Percentiles rank a stretch among this genome's conserved stretches.
phyloP scores from a whole-genome alignment of 2,329 filamentous ascomycete genomes.

The Pseudogymnoascus sp. region DNA sequence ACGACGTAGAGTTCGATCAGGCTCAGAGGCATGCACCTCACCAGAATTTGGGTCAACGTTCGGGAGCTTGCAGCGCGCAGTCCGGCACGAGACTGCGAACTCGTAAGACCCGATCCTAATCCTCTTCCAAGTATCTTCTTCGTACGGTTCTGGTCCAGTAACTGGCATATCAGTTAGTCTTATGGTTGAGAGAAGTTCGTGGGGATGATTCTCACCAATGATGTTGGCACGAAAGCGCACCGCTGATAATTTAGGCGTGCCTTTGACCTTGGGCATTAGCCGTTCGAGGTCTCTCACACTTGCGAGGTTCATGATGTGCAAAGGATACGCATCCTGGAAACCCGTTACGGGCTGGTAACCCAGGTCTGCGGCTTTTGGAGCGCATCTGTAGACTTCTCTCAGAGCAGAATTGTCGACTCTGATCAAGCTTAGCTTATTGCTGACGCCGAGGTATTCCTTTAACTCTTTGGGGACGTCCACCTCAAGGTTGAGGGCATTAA shows the following conservation, averaged over 20 bases:
- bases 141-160: slow-evolving; percentile 54
- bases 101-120: slow-evolving; percentile 46
- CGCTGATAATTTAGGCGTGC: slow-evolving; percentile 47
- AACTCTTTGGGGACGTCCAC: slow-evolving; percentile 55
- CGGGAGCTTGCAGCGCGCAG: slow-evolving; percentile 62
- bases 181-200: not conserved
- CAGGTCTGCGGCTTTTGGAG: slow-evolving; percentile 48
- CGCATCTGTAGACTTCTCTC: slow-evolving; percentile 53
- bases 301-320: slow-evolving; percentile 59
- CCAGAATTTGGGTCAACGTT: slow-evolving; percentile 54
- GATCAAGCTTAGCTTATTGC: slow-evolving; percentile 60
- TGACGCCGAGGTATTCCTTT: slow-evolving; percentile 57
- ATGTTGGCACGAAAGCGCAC: slow-evolving; percentile 66
- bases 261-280: slow-evolving; percentile 44
- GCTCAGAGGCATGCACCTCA: slow-evolving; percentile 37
- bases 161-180: slow-evolving; percentile 35
- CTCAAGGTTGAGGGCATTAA: slow-evolving; percentile 49
- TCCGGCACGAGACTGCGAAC: slow-evolving; percentile 56
- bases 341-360: slow-evolving; percentile 59
- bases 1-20: slow-evolving; percentile 50
- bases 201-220: slow-evolving; percentile 41
- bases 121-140: slow-evolving; percentile 63
- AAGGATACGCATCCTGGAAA: slow-evolving; percentile 67
- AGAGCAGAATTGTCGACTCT: slow-evolving; percentile 52
- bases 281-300: slow-evolving; percentile 55